Percentiles rank a stretch among this genome's conserved stretches.
Conservation (phyloP, 2,329 filamentous ascomycete genomes). For the Curvularia sp. region DNA sequence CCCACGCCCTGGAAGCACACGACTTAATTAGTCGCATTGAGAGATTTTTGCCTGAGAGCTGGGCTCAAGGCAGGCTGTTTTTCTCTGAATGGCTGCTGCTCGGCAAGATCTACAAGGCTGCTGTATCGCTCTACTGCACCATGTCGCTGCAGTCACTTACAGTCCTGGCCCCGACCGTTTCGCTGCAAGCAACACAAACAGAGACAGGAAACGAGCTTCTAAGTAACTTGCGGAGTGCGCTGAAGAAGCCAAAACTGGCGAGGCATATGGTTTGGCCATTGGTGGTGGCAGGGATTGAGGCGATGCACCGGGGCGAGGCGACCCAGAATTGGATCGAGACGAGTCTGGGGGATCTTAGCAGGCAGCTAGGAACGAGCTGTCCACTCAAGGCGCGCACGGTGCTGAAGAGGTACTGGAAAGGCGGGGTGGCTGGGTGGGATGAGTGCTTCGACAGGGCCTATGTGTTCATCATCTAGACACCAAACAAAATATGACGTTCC, state of each 20-base stretch:
- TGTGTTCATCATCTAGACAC: slow-evolving; percentile 31
- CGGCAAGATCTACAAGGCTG: slow-evolving; percentile 34
- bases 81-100: slow-evolving; percentile 34
- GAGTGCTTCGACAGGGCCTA: slow-evolving; percentile 39
- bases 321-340: slow-evolving; percentile 32
- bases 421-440: slow-evolving; percentile 33
- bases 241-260: slow-evolving; percentile 15
- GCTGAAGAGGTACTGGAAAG: slow-evolving; percentile 36
- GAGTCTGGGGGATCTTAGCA: slow-evolving; percentile 25
- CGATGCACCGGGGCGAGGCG: slow-evolving; percentile 25
- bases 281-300: slow-evolving; percentile 38
- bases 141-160: slow-evolving; percentile 35
- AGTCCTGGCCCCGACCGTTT: slow-evolving; percentile 26
- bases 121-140: slow-evolving; percentile 38
- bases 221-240: slow-evolving; percentile 13
- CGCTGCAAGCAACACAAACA: slow-evolving; percentile 26
- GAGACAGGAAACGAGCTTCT: slow-evolving; percentile 25
- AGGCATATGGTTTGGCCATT: slow-evolving; percentile 38
- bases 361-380: slow-evolving; percentile 27
- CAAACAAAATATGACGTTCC: not conserved
- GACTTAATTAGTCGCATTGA: slow-evolving; percentile 33
- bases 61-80: slow-evolving; percentile 35
- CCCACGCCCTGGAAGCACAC: slow-evolving; percentile 25
- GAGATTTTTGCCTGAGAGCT: slow-evolving; percentile 33
- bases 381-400: slow-evolving; percentile 33